Conservation (phyloP, 1,284 basidiomycete genomes). For the Agaricales sp. region DNA sequence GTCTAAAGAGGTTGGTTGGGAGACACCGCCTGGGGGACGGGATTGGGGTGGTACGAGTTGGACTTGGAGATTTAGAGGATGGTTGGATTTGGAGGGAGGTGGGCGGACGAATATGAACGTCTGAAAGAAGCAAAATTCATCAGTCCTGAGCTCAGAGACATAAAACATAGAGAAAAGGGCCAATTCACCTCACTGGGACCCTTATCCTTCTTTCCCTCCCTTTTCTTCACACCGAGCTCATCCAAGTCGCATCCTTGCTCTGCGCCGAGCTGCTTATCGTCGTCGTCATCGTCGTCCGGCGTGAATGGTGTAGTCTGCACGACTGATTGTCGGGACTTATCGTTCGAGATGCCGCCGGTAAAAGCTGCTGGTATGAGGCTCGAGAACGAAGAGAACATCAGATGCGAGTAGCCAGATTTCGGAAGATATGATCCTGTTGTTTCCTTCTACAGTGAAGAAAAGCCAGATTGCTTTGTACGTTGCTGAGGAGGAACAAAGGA, state of each 20-base stretch:
- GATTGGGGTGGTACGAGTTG: conserved; percentile 75
- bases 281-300: conserved; percentile 16
- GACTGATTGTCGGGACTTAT: conserved; percentile 12
- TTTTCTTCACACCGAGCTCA: conserved; percentile 21
- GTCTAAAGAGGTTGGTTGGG: conserved; percentile 12
- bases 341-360: conserved; percentile 22
- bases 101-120: conserved; percentile 82
- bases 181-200: conserved; percentile 43
- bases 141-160: conserved; percentile 9
- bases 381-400: conserved; percentile 54
- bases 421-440: no score
- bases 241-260: conserved; percentile 13
- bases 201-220: conserved; percentile 42
- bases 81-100: conserved; percentile 74
- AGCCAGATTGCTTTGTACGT: no score
- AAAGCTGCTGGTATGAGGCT: conserved; percentile 51
- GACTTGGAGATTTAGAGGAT: conserved; percentile 88
- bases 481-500: no score
- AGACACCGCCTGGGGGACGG: conserved; percentile 24
- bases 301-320: conserved; percentile 14
- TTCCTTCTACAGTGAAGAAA: no score
- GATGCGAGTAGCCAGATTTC: no score
- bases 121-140: conserved; percentile 26
- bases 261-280: conserved; percentile 18
- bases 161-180: conserved; percentile 1